These are phyloP conservation scores for Glonium stellatum DNA, from an alignment of 495 filamentous ascomycete genomes.

Conservation along the genomic window DNA sequence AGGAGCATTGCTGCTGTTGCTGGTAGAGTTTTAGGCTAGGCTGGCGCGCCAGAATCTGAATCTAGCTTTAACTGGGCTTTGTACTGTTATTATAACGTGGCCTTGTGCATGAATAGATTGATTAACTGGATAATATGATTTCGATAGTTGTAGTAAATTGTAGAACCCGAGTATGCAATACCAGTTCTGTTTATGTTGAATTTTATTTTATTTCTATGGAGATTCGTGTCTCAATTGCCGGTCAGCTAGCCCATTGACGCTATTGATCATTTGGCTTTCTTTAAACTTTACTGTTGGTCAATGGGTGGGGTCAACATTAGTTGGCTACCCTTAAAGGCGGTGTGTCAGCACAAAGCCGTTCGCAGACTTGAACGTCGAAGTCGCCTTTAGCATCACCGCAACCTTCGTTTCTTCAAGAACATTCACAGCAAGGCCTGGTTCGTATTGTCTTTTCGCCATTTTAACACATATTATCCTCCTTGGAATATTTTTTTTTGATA, in stretches of 20 bases:
- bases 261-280: no score
- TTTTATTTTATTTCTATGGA: no score
- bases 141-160: no score
- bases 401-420: neutral
- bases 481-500: neutral
- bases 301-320: neutral
- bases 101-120: no score
- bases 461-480: neutral
- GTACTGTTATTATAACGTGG: no score
- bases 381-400: neutral
- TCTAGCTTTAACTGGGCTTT: no score
- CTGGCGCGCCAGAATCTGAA: neutral
- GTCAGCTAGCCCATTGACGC: no score
- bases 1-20: conserved; percentile 62
- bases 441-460: neutral
- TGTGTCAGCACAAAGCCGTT: neutral
- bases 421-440: neutral
- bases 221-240: no score
- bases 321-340: neutral
- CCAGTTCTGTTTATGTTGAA: no score
- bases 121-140: no score
- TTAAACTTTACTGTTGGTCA: no score
- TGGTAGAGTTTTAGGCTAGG: conserved; percentile 56
- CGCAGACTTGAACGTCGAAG: neutral
- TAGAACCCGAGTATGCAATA: no score